Percentiles rank a stretch among this genome's conserved stretches.
phyloP scores from a whole-genome alignment of 371 early-diverging fungal species.

The Blastocladiella emersonii region DNA sequence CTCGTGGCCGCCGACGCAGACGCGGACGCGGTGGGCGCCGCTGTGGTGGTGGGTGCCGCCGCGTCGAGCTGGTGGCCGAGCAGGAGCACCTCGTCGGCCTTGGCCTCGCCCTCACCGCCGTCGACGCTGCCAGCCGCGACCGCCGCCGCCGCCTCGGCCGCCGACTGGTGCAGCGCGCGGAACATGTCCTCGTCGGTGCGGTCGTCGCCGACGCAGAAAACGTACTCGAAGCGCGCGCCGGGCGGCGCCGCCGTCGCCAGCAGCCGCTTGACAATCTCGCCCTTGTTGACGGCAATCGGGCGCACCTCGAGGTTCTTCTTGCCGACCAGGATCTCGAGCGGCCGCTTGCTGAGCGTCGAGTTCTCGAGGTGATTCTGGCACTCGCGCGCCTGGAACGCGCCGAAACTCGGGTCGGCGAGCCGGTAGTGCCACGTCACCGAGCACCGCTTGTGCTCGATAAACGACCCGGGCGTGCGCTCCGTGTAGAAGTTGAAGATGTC shows the following conservation, averaged over 20 bases:
- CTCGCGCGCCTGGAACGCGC: constrained; percentile 67
- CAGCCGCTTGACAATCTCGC: constrained; percentile 83
- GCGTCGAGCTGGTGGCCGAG: constrained; percentile 13
- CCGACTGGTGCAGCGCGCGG: constrained; percentile 39
- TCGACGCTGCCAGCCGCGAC: constrained; percentile 13
- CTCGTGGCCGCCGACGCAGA: background rate
- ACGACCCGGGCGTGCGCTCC: constrained; percentile 87
- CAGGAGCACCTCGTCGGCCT: background rate
- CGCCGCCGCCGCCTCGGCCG: constrained; percentile 6
- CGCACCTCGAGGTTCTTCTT: constrained; percentile 93
- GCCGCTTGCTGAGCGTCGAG: constrained; percentile 71
- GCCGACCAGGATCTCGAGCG: constrained; percentile 86
- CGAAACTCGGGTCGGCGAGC: constrained; percentile 36
- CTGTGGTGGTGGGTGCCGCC: constrained; percentile 11
- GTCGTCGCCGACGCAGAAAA: constrained; percentile 92
- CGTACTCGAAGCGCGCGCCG: constrained; percentile 43
- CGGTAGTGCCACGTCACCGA: constrained; percentile 56
- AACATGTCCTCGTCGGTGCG: constrained; percentile 96
- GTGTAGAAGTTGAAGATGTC: constrained; percentile 34
- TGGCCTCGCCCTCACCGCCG: background rate
- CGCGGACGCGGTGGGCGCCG: background rate
- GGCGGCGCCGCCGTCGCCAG: constrained; percentile 31
- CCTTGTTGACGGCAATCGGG: constrained; percentile 63
- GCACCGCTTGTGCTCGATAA: constrained; percentile 66
- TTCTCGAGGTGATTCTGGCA: constrained; percentile 81